Percentiles rank a stretch among this genome's conserved stretches.
Conservation (phyloP, 2,329 filamentous ascomycete species). For the Nemania sp. region DNA sequence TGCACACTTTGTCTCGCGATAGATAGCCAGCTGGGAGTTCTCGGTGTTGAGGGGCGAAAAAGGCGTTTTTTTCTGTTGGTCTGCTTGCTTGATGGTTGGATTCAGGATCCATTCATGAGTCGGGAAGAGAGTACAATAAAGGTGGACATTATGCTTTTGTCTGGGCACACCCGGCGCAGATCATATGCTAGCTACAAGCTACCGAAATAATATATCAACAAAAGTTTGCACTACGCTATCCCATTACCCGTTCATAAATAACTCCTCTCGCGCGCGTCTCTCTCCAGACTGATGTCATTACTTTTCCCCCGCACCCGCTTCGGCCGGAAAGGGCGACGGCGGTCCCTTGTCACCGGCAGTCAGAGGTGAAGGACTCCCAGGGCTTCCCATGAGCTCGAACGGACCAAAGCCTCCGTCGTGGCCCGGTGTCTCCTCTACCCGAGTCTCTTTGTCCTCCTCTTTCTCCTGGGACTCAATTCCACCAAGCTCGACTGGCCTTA, state of each 20-base stretch:
- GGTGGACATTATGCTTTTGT: neutral
- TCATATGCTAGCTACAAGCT: slow-evolving; percentile 32
- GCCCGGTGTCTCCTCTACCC: neutral
- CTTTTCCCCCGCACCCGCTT: slow-evolving; percentile 5
- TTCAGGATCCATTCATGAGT: neutral
- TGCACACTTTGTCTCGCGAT: slow-evolving; percentile 29
- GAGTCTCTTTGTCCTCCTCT: neutral
- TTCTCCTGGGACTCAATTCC: slow-evolving; percentile 3
- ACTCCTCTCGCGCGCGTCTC: slow-evolving; percentile 16
- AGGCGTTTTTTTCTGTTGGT: slow-evolving; percentile 22
- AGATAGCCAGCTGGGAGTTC: slow-evolving; percentile 16
- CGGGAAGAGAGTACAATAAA: slow-evolving; percentile 7
- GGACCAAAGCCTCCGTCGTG: slow-evolving; percentile 50
- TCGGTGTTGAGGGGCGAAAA: slow-evolving; percentile 13
- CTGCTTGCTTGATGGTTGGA: slow-evolving; percentile 11
- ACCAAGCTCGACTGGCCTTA: slow-evolving; percentile 34
- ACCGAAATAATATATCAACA: slow-evolving; percentile 39
- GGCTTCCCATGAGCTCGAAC: slow-evolving; percentile 51
- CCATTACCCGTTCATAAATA: slow-evolving; percentile 13
- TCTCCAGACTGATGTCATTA: slow-evolving; percentile 16
- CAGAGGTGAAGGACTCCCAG: slow-evolving; percentile 20
- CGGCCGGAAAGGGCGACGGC: slow-evolving; percentile 30
- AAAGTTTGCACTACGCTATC: slow-evolving; percentile 23
- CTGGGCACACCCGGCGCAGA: slow-evolving; percentile 2
- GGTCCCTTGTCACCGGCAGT: slow-evolving; percentile 29